phyloP scores from a whole-genome alignment of 2,329 filamentous ascomycete genomes.

The Arthroderma sp. region DNA sequence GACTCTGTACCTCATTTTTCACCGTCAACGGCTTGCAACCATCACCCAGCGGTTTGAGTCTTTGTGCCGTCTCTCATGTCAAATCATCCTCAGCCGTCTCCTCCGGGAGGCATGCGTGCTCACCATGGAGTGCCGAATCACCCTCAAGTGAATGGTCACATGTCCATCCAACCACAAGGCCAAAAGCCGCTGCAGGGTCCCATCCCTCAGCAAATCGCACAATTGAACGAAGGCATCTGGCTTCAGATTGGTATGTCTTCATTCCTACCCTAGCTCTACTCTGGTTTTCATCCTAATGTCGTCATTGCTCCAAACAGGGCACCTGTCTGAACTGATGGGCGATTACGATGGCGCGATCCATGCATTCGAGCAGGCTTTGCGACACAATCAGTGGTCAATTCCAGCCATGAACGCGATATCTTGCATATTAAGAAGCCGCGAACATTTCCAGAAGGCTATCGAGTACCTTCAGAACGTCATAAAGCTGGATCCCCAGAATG shows the following conservation, averaged over 20 bases:
- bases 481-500: conserved; percentile 77
- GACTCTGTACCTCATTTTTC: no score
- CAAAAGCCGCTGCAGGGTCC: conserved; percentile 43
- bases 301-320: conserved; percentile 42
- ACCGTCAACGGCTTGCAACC: no score
- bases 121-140: conserved; percentile 54
- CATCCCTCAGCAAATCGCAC: conserved; percentile 60
- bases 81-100: conserved; percentile 67
- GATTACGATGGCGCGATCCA: conserved; percentile 78
- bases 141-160: conserved; percentile 39
- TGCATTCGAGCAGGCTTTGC: conserved; percentile 80
- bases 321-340: conserved; percentile 73
- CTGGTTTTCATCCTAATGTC: conserved; percentile 18
- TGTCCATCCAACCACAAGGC: conserved; percentile 16
- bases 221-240: conserved; percentile 81
- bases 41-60: no score
- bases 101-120: conserved; percentile 57
- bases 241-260: conserved; percentile 69
- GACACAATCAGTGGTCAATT: conserved; percentile 77
- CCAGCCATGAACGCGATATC: conserved; percentile 90
- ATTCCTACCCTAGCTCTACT: conserved; percentile 4
- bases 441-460: conserved; percentile 86
- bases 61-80: conserved; percentile 33
- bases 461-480: conserved; percentile 86
- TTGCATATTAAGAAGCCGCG: conserved; percentile 76